Evolutionary conservation across 192 early-diverging fungal genomes (phyloP), one percentile per base, ranked within the genome.

Genomic region (Mortierella claussenii): DNA sequence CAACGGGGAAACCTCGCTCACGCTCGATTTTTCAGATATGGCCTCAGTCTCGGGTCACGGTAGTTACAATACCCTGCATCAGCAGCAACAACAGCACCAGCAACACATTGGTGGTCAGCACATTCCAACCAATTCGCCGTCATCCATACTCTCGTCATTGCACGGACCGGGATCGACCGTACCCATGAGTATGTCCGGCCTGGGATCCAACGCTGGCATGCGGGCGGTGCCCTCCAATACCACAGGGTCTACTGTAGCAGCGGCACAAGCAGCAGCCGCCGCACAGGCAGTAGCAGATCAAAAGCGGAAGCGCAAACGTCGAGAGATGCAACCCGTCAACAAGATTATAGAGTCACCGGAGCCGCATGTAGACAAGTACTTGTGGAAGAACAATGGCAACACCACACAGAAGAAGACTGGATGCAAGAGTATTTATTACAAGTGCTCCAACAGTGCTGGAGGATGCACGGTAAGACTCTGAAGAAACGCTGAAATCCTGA

Each of bases 341-440:
- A 80, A 84, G 68, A 86, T 88, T 43, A 76, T 88, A 23, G 86
- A 88, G 54, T 84, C 86, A 2, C 57, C 52, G 26, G 81, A 88
- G 32, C 84, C 86, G 7, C 80, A 80, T 40, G 17, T 71, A 7
- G 86, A 88, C 65, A 73, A 65, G 11, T 81, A 81, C 60, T 68
- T 84, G 18, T 88, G 86, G 86, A 84, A 83, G 56, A 88, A 88
- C 51, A 88, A 88, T 58, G 86, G 86, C 13, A 88, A 88, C 40
- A 88, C 86, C 27, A 81, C 79, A 6, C 84, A 86, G 45, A 84
- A 80, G 65, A 84, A 84, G 60, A 86, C 84, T 26, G 84, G 84
- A 28, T 80, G 80, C 36, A 84, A 81, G 57, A 88, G 86, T 60
- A 78, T 86, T 51, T 88, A 88, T 57, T 86, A 85, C 68, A 88